phyloP scores from a whole-genome alignment of 371 early-diverging fungal genomes.

The Nematocida sp. region DNA sequence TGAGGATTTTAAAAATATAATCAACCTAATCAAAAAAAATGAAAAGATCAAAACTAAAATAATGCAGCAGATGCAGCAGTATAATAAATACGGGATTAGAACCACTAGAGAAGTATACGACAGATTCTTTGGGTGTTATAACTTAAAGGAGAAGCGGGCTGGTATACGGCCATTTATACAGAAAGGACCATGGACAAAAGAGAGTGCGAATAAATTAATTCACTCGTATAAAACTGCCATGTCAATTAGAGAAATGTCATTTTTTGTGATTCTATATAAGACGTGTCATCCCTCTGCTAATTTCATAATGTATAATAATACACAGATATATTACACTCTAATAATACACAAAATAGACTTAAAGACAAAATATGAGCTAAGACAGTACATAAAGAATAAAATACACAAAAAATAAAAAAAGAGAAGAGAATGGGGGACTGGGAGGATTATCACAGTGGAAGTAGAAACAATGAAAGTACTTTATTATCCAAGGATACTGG shows the following conservation, averaged over 20 bases:
- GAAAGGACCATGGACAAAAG: constrained; percentile 52
- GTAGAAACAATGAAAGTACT: not conserved
- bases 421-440: not conserved
- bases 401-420: constrained; percentile 14
- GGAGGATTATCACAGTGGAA: not conserved
- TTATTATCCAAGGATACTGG: not conserved
- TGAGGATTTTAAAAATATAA: constrained; percentile 10
- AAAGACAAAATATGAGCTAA: constrained; percentile 4
- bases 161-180: constrained; percentile 50
- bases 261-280: constrained; percentile 28
- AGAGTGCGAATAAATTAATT: constrained; percentile 34
- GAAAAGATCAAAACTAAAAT: constrained; percentile 44
- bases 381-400: constrained; percentile 32
- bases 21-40: constrained; percentile 2
- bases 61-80: constrained; percentile 16
- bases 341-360: constrained; percentile 34
- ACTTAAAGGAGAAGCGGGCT: constrained; percentile 26
- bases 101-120: constrained; percentile 1
- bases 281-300: constrained; percentile 1
- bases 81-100: constrained; percentile 33
- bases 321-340: constrained; percentile 23
- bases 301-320: constrained; percentile 15
- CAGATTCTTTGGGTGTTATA: constrained; percentile 58
- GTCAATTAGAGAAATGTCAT: constrained; percentile 28
- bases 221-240: constrained; percentile 51